A percentile compares a stretch with the other conserved stretches of the same genome.
These are phyloP conservation scores for Echinochloa phyllopogon DNA, from an alignment of 176 grass and related monocot genomes.

Conservation along the genomic window DNA sequence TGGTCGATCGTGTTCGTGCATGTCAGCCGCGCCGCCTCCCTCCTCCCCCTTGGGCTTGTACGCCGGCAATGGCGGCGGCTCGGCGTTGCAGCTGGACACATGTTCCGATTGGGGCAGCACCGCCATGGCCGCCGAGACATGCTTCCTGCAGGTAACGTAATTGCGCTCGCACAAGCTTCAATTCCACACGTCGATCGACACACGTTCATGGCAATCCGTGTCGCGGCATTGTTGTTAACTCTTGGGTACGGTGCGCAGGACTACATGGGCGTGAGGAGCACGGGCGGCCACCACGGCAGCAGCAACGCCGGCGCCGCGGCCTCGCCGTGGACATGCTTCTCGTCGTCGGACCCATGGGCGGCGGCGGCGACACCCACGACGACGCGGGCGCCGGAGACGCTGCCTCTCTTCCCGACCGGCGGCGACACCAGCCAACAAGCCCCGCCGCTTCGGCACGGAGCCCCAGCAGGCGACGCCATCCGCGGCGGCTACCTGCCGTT, in stretches of 20 bases:
- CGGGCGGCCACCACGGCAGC: not conserved
- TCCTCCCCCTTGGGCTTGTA: constrained; percentile 15
- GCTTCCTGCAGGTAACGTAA: constrained; percentile 54
- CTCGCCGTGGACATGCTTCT: constrained; percentile 38
- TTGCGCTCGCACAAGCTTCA: too few relatives aligned
- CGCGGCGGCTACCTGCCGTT: constrained; percentile 2
- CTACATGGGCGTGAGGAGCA: constrained; percentile 46
- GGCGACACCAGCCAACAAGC: not conserved
- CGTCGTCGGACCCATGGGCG: constrained; percentile 24
- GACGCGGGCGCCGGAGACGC: constrained; percentile 56
- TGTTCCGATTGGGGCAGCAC: constrained; percentile 21
- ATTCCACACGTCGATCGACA: not conserved
- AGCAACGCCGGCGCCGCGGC: not conserved
- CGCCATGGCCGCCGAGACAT: constrained; percentile 44
- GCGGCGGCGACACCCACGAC: not conserved
- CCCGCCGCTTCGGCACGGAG: not conserved
- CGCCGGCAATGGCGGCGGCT: constrained; percentile 32
- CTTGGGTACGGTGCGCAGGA: constrained; percentile 43
- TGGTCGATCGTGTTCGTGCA: not conserved
- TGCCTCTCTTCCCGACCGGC: constrained; percentile 65
- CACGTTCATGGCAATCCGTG: not conserved
- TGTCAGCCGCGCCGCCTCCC: constrained; percentile 26
- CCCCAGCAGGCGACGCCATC: not conserved
- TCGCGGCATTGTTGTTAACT: not conserved
- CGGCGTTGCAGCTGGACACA: constrained; percentile 9